Evolutionary conservation across 345 rosid species (phyloP), one percentile per base, ranked within the genome.

Genomic region (Noccaea bulbosa): DNA sequence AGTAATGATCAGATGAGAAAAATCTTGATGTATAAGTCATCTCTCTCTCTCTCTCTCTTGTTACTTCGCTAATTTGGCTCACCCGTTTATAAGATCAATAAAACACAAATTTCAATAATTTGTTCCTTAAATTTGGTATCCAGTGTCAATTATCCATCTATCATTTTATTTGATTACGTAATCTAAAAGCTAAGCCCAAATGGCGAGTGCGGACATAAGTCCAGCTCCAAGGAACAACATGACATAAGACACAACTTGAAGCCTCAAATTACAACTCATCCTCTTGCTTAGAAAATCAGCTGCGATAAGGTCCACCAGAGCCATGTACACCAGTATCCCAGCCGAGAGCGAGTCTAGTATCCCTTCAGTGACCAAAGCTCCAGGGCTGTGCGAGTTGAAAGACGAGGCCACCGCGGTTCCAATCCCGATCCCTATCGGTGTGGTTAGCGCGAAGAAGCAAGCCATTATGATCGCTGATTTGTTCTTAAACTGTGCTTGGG

Each of bases 151-250:
- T 20, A 0, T 20, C 22, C 22, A 20, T 20, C 22, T 20, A 20
- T 20, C 22, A 20, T 20, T 20, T 20, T 20, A 20, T 55, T 62
- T 41, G 32, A 8, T 17, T 63, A 51, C 8, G 49, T 8, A 35
- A 44, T 41, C 41, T 60, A 67, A 38, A 4, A 62, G 57, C 79
- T 81, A 86, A 53, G 91, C 97, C 95, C 97, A 91, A 46, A 89
- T 80, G 17, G 99, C 99, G 17, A 91, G 93, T 15, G 79, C 66
- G 41, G 99, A 78, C 97, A 94, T 94, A 72, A 88, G 57, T 51
- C 90, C 96, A 70, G 97, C 95, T 30, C 97, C 97, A n/a, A 94
- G 83, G 79, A 91, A 89, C 61, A 94, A 91, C 87, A 83, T 86
- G 41, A 67, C 50, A 77, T 89, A 88, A 45, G 96, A 85, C 32